Base-by-base conservation (phyloP, 306 rosid genomes). In the Vigna angularis region DNA sequence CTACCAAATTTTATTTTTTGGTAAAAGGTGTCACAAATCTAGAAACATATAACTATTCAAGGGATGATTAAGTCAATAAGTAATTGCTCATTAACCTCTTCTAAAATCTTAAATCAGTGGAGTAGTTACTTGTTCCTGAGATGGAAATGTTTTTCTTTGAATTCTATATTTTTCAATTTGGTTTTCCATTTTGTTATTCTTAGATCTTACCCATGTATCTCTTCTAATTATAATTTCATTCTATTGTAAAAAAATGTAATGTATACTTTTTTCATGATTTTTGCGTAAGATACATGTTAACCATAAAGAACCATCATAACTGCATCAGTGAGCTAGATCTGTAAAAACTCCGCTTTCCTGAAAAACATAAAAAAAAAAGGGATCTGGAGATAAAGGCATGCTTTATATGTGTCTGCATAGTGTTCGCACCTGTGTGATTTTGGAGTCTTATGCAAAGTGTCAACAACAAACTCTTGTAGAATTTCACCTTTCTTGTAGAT, bases 401-500 rank as follows among this genome's bases (percentile, higher is more conserved):
- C 2, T 59, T 59, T 16, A 42, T 4, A 42, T 36, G 28, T 20
- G 4, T 66, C 16, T 15, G 13, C 3, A 6, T 4, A 42, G 11
- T 14, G 6, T 26, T 24, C 15, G 3, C 2, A 11, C 3, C 1
- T 17, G 16, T 42, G 2, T 66, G 32, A 4, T 9, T 44, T 40
- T 66, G 5, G 8, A 14, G 36, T 22, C 71, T 59, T 26, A 16
- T 68, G 61, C 14, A 42, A 18, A 48, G 5, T 68, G 38, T 72
- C 30, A 68, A 62, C 45, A 45, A 72, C 68, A 28, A 16, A 61
- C 73, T 70, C 20, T 63, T 49, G 66, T 59, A 10, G 10, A 68
- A 67, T 75, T 52, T 73, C 48, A 67, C 73, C 61, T 72, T 66
- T 73, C n/a, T 66, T 73, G 58, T n/a, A n/a, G n/a, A n/a, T n/a